A percentile compares a stretch with the other conserved stretches of the same genome.
Conservation (phyloP, 1,139 yeast species). For the Diutina rugosa region DNA sequence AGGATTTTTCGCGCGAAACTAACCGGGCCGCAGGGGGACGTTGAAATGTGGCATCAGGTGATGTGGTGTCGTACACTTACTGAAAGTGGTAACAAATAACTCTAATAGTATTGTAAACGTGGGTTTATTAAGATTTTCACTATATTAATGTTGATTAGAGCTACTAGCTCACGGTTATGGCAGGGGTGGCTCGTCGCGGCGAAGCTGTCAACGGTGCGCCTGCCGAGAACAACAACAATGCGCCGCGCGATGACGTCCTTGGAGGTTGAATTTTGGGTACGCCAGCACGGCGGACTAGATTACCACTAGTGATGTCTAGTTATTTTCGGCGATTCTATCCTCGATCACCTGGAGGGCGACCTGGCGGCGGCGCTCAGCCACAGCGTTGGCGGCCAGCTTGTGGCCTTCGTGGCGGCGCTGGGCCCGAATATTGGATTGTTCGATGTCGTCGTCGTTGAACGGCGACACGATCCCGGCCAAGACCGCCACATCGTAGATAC, state of each 20-base stretch:
- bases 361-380: conserved; percentile 77
- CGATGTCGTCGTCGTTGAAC: conserved; percentile 59
- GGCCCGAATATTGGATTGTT: conserved; percentile 62
- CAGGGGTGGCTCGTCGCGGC: neutral
- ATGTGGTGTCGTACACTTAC: too few species aligned
- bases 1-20: neutral
- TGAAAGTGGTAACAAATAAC: too few species aligned
- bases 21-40: too few species aligned
- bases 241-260: too few species aligned
- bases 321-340: conserved; percentile 36
- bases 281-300: too few species aligned
- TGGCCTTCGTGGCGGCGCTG: conserved; percentile 38
- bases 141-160: too few species aligned
- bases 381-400: conserved; percentile 37
- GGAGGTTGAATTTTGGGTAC: too few species aligned
- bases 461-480: conserved; percentile 47
- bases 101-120: too few species aligned
- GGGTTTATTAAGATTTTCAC: too few species aligned
- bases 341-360: conserved; percentile 76
- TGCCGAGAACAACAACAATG: too few species aligned
- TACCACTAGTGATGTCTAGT: neutral
- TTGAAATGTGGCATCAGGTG: too few species aligned
- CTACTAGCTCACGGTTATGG: too few species aligned
- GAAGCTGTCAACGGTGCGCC: neutral
- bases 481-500: conserved; percentile 39